A percentile compares a stretch with the other conserved stretches of the same genome.
These are phyloP conservation scores for Microdochium nivale DNA, from an alignment of 2,329 filamentous ascomycete species.

Conservation along the genomic window DNA sequence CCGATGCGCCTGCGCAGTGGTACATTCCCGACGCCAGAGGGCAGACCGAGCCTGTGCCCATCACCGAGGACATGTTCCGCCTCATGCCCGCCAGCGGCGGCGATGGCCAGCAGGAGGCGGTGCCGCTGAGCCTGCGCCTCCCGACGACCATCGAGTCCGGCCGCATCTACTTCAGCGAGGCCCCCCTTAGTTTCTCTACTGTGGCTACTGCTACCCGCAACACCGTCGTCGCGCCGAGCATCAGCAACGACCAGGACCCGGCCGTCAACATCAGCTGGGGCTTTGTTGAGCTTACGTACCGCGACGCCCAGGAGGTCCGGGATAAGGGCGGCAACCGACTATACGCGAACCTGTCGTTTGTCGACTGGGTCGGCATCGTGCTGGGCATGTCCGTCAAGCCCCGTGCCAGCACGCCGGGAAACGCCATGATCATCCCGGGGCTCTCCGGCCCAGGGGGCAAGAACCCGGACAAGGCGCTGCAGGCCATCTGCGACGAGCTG, in stretches of 20 bases:
- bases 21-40: slow-evolving; percentile 27
- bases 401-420: slow-evolving; percentile 14
- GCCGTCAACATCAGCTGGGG: slow-evolving; percentile 30
- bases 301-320: slow-evolving; percentile 14
- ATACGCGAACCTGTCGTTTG: slow-evolving; percentile 36
- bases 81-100: neutral
- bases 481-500: slow-evolving; percentile 27
- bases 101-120: slow-evolving; percentile 26
- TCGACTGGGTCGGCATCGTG: slow-evolving; percentile 39
- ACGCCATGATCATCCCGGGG: slow-evolving; percentile 23
- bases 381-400: slow-evolving; percentile 34
- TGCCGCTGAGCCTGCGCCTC: slow-evolving; percentile 20
- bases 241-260: slow-evolving; percentile 24
- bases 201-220: slow-evolving; percentile 7
- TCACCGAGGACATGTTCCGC: slow-evolving; percentile 23
- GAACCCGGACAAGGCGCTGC: slow-evolving; percentile 18
- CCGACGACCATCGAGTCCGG: slow-evolving; percentile 21
- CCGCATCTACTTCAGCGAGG: slow-evolving; percentile 25
- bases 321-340: slow-evolving; percentile 12
- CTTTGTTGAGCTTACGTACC: slow-evolving; percentile 33
- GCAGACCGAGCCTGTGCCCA: slow-evolving; percentile 15
- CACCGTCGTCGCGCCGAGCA: too few species aligned
- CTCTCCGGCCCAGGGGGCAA: slow-evolving; percentile 11
- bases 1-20: slow-evolving; percentile 12
- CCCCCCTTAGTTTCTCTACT: slow-evolving; percentile 21